Percentiles rank a stretch among this genome's conserved stretches.
phyloP scores from a whole-genome alignment of 1,284 basidiomycete species.

The Earliella scabrosa region DNA sequence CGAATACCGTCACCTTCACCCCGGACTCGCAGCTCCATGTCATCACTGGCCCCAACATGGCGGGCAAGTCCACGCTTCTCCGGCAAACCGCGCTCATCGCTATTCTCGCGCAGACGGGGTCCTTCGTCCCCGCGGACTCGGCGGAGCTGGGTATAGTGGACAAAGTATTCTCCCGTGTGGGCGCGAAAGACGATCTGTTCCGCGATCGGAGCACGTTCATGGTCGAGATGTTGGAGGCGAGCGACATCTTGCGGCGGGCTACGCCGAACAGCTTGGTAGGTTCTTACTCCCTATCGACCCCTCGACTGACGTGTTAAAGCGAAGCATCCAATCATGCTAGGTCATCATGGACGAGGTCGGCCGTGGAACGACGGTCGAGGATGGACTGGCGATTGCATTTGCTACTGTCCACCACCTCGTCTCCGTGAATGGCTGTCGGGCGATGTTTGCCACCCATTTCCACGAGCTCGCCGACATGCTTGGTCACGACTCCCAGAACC shows the following conservation, averaged over 20 bases:
- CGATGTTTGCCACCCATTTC: slow-evolving; percentile 97
- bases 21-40: slow-evolving; percentile 69
- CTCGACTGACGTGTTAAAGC: not conserved
- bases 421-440: slow-evolving; percentile 74
- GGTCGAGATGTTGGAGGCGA: slow-evolving; percentile 90
- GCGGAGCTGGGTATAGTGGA: slow-evolving; percentile 89
- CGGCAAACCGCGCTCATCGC: slow-evolving; percentile 91
- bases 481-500: slow-evolving; percentile 50
- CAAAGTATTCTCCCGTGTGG: slow-evolving; percentile 92
- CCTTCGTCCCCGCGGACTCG: slow-evolving; percentile 87
- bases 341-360: slow-evolving; percentile 99
- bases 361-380: slow-evolving; percentile 90
- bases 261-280: slow-evolving; percentile 80
- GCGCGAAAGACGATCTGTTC: slow-evolving; percentile 95
- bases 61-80: slow-evolving; percentile 91
- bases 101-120: slow-evolving; percentile 92
- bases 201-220: slow-evolving; percentile 94
- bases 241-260: slow-evolving; percentile 82
- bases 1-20: slow-evolving; percentile 78
- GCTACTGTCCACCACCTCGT: slow-evolving; percentile 87
- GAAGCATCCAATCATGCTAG: slow-evolving; percentile 40
- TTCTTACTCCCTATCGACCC: slow-evolving; percentile 7
- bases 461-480: slow-evolving; percentile 92
- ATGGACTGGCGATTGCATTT: slow-evolving; percentile 94
- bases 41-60: slow-evolving; percentile 98